Conservation (phyloP, 495 filamentous ascomycete genomes). For the Penicillium mononematosum region DNA sequence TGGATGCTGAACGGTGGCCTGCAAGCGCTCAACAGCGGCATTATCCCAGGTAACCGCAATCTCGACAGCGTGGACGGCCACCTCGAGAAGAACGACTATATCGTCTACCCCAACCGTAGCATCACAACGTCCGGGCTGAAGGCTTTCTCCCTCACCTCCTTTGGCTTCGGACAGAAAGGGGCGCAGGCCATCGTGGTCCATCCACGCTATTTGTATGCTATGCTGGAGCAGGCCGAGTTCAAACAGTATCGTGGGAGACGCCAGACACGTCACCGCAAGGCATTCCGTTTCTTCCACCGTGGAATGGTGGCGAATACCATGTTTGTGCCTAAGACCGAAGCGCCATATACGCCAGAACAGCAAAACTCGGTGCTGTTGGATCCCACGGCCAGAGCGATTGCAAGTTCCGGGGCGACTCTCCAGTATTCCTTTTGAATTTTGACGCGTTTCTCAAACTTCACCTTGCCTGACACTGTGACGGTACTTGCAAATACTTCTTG, state of each 20-base stretch:
- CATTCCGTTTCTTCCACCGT: slow-evolving; percentile 29
- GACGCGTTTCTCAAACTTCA: not conserved
- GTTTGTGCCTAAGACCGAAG: slow-evolving; percentile 92
- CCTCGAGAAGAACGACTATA: slow-evolving; percentile 91
- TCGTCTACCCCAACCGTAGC: slow-evolving; percentile 83
- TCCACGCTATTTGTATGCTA: slow-evolving; percentile 88
- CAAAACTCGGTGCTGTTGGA: slow-evolving; percentile 3
- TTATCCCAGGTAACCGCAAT: slow-evolving; percentile 91
- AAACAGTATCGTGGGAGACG: slow-evolving; percentile 76
- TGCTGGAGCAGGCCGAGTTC: slow-evolving; percentile 76
- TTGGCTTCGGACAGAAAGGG: slow-evolving; percentile 96
- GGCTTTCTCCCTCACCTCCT: slow-evolving; percentile 95
- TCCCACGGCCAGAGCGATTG: not conserved
- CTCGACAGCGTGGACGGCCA: slow-evolving; percentile 90
- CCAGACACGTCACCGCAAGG: slow-evolving; percentile 61
- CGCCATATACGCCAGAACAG: slow-evolving; percentile 61
- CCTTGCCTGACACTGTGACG: too few species aligned
- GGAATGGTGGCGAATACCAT: slow-evolving; percentile 90
- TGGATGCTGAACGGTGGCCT: slow-evolving; percentile 98
- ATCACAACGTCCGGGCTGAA: slow-evolving; percentile 94
- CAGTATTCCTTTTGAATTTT: not conserved
- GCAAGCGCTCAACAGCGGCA: slow-evolving; percentile 82
- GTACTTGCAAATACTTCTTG: too few species aligned
- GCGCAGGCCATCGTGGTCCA: slow-evolving; percentile 90
- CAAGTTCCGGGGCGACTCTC: too few species aligned